Base-by-base conservation (phyloP, 169 alveolate genomes). In the Neospora caninum region DNA sequence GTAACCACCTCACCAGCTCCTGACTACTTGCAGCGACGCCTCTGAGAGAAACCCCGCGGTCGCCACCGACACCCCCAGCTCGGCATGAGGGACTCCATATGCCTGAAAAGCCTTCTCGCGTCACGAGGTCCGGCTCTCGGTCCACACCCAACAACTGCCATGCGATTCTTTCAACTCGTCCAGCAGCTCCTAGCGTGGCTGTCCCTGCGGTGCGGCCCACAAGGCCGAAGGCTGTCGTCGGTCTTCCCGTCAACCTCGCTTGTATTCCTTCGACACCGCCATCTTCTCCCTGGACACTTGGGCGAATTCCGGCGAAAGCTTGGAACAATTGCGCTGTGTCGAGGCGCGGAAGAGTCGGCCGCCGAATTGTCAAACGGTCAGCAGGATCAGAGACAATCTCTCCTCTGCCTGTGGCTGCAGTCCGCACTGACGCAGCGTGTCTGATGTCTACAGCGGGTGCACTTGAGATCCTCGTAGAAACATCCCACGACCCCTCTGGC, bases 31-130 rank as follows among this genome's bases (percentile, higher is more conserved):
- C 43, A 36, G 86, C 86, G 39, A 78, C 86, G 31, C 86, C 86
- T 10, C 86, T 18, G 86, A 78, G 86, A 16, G 86, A 78, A 36
- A 78, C 42, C n/a, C 86, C 86, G 22, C 86, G 22, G 86, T 78
- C 86, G 39, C 86, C 86, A 20, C 86, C 45, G 49, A 20, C 86
- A 16, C 49, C 58, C 22, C 58, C 58, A 49, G 58, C 58, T 49
- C 39, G 39, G 45, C 45, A 43, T n/a, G 86, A n/a, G 86, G 31
- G 45, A 29, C 39, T 16, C 58, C 39, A 1, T 1, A 29, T n/a
- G 49, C 22, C 18, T 78, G 43, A 1, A 25, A 16, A 16, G 86
- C 45, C 43, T 16, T 78, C 86, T 1, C 86, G 45, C 45, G 31
- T 13, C 73, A 64, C 4, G 34, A 9, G 73, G 31, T 9, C 49